Evolutionary conservation across 805 yeast species (phyloP).

Genomic region (Yarrowia sp.): DNA sequence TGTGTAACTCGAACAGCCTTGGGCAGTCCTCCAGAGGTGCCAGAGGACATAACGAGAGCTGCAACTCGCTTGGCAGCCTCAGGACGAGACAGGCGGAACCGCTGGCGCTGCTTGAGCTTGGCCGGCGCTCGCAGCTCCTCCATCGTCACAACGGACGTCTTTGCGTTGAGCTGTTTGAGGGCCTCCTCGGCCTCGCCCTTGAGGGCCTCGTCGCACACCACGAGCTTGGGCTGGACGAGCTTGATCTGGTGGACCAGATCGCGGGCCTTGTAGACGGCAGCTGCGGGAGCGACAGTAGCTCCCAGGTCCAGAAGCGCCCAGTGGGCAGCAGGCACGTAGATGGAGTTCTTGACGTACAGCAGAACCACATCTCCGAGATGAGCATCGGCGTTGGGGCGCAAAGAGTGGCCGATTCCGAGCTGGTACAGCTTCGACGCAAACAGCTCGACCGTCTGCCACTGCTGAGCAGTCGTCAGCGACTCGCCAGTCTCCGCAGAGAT

Average conservation of each 20-base stretch:
- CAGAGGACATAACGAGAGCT: slow-evolving; percentile 38
- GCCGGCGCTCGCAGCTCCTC: slow-evolving; percentile 1
- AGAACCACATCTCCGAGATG: slow-evolving; percentile 37
- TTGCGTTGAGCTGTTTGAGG: slow-evolving; percentile 42
- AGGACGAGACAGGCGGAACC: slow-evolving; percentile 13
- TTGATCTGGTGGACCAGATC: slow-evolving; percentile 35
- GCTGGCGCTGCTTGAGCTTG: slow-evolving; percentile 17
- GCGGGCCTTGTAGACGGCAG: slow-evolving; percentile 37
- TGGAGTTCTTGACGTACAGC: slow-evolving; percentile 36
- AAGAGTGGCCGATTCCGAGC: slow-evolving; percentile 29
- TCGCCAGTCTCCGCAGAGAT: slow-evolving; percentile 5
- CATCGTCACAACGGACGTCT: background rate
- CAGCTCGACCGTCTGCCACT: slow-evolving; percentile 1
- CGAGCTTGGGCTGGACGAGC: slow-evolving; percentile 23
- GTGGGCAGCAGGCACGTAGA: slow-evolving; percentile 37
- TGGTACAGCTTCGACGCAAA: slow-evolving; percentile 11
- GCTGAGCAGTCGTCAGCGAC: background rate
- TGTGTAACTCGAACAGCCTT: slow-evolving; percentile 75
- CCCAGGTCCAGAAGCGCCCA: slow-evolving; percentile 35
- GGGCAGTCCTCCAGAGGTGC: slow-evolving; percentile 57
- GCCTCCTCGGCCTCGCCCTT: slow-evolving; percentile 24
- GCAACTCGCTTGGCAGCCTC: slow-evolving; percentile 29
- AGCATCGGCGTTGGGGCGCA: slow-evolving; percentile 32
- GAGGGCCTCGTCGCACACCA: background rate
- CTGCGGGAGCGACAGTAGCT: slow-evolving; percentile 40